These are phyloP conservation scores for Lodderomyces theae DNA, from an alignment of 1,139 yeast species.

Conservation along the genomic window DNA sequence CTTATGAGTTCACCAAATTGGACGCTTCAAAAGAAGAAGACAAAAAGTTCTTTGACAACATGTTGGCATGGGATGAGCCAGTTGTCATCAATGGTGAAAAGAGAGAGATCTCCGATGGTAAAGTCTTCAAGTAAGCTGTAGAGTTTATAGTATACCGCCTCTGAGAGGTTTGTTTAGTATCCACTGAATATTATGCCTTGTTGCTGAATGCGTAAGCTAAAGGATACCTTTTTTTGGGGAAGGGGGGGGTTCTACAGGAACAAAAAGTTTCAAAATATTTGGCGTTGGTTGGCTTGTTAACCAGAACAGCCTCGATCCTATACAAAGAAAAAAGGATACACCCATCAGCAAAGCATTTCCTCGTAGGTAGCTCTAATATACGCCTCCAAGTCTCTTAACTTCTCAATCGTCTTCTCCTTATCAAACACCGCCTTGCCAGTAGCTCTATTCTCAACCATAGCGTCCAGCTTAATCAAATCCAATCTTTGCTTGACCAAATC, in stretches of 20 bases:
- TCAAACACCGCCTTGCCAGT: slow-evolving; percentile 29
- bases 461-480: slow-evolving; percentile 23
- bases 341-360: slow-evolving; percentile 36
- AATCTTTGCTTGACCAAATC: slow-evolving; percentile 38
- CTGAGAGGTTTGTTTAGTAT: neutral
- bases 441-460: slow-evolving; percentile 14
- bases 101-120: slow-evolving; percentile 51
- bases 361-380: slow-evolving; percentile 42
- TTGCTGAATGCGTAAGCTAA: too few relatives aligned
- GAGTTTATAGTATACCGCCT: neutral
- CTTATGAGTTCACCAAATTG: slow-evolving; percentile 44
- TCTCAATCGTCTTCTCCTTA: slow-evolving; percentile 35
- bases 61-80: slow-evolving; percentile 55
- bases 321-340: too few relatives aligned
- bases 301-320: too few relatives aligned
- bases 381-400: slow-evolving; percentile 36
- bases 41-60: slow-evolving; percentile 44
- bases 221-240: too few relatives aligned
- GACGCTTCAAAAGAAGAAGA: slow-evolving; percentile 37
- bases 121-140: slow-evolving; percentile 41
- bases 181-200: neutral
- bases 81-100: slow-evolving; percentile 43
- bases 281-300: too few relatives aligned
- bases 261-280: too few relatives aligned
- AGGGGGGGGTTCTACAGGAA: too few relatives aligned